phyloP scores from a whole-genome alignment of 2,329 filamentous ascomycete species.

The Fusarium begoniae region DNA sequence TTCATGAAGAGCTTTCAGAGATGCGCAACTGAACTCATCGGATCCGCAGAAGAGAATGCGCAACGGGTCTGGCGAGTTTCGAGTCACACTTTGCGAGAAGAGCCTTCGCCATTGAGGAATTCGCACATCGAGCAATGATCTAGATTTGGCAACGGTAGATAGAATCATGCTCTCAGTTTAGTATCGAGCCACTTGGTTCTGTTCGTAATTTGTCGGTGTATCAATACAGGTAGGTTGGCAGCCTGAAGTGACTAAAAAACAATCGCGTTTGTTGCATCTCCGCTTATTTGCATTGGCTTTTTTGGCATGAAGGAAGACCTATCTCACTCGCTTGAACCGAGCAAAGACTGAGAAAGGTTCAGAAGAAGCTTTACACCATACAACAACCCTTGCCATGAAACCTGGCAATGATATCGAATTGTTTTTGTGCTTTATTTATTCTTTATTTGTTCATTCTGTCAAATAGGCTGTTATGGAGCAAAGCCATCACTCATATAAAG shows the following conservation, averaged over 20 bases:
- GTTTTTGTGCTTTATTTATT: background rate
- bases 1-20: slow-evolving; percentile 73
- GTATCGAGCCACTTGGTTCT: background rate
- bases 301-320: background rate
- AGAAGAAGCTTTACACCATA: background rate
- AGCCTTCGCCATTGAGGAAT: slow-evolving; percentile 17
- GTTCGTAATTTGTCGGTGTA: background rate
- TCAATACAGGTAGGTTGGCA: background rate
- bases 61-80: slow-evolving; percentile 65
- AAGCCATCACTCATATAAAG: background rate
- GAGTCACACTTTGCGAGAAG: slow-evolving; percentile 28
- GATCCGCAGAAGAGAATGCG: slow-evolving; percentile 94
- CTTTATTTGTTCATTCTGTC: background rate
- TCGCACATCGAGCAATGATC: slow-evolving; percentile 10
- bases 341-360: background rate
- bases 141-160: slow-evolving; percentile 8
- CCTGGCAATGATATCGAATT: background rate
- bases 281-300: slow-evolving; percentile 46
- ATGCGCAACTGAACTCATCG: slow-evolving; percentile 86
- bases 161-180: slow-evolving; percentile 28
- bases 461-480: background rate
- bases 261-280: slow-evolving; percentile 48
- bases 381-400: background rate
- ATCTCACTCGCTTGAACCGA: background rate
- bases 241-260: background rate